Evolutionary conservation across 371 early-diverging fungal species (phyloP), one percentile per base, ranked within the genome.

Genomic region (Apophysomyces variabilis): DNA sequence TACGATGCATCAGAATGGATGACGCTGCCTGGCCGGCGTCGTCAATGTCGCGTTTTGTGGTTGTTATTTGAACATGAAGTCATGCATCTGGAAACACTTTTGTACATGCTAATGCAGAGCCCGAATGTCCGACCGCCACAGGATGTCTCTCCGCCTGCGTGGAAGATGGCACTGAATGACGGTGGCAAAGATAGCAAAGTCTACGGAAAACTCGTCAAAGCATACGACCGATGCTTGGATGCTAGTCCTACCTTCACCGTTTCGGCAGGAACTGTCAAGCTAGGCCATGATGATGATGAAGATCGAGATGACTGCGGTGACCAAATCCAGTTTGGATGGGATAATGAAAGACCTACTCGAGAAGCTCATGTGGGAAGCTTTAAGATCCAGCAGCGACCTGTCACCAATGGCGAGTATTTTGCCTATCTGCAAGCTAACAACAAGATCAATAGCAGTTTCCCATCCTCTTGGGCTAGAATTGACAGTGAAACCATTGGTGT

Each of bases 31-130:
- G 71, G 78, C 62, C 75, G 78, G 5, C 75, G 72, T 41, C 79
- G 86, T 11, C 69, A 84, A 60, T 86, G 84, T 1, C 85, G 94
- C 21, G 88, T 88, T 7, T 37, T 95, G 13, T 92, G 87, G 87
- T 94, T 94, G 93, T 82, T 85, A 9, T 95, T 90, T 78, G 96
- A 96, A 69, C 97, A 96, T 66, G 93, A 95, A 69, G 94, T 90
- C 1, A 90, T 95, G 95, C 97, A 96, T 66, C 72, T 94, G 13
- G 97, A 96, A 70, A 91, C 91, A 0, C 63, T 96, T 14, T 69
- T 95, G 8, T 94, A 95, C 67, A 96, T 96, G 95, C 78, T 95
- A 1, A 72, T 93, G 5, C 97, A 94, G 73, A 83, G 83, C 45
- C 79, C 76, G 3, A 70, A 71, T 21, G 26, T 76, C 13, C 60